Conservation (phyloP, 257 asterid species). For the Gynochthodes officinalis region DNA sequence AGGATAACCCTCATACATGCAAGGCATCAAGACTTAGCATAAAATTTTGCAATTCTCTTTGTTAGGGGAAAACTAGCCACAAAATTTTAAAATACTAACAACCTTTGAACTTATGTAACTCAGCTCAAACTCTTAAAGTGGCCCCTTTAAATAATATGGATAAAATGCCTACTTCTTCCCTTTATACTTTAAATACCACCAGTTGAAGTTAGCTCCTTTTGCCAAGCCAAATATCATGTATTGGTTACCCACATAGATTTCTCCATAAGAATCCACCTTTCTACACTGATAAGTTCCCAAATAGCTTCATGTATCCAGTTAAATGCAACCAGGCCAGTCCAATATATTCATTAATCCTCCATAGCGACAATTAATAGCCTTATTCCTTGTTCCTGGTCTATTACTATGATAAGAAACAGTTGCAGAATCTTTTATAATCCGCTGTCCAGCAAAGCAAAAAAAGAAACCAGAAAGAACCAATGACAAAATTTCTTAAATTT, state of each 20-base stretch:
- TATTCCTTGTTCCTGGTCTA: not conserved
- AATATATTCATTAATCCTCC: not conserved
- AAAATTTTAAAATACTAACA: not conserved
- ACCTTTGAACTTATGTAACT: not conserved
- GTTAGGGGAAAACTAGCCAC: not conserved
- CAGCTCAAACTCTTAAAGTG: not conserved
- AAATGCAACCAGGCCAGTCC: not conserved
- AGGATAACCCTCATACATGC: not conserved
- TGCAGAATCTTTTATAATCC: not conserved
- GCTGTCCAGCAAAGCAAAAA: not conserved
- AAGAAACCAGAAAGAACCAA: not conserved
- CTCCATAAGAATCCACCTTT: not conserved
- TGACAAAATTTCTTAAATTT: not conserved
- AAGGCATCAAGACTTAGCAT: not conserved
- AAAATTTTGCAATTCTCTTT: not conserved
- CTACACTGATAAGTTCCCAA: not conserved
- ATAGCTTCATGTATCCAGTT: not conserved
- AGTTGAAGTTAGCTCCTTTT: not conserved
- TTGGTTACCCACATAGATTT: not conserved
- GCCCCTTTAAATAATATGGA: not conserved
- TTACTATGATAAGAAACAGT: not conserved
- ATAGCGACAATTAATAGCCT: not conserved
- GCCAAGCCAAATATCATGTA: not conserved
- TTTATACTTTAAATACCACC: not conserved
- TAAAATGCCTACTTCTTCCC: conserved; percentile 1